Conservation (phyloP, 2,329 filamentous ascomycete genomes). For the Fusarium nematophilum region DNA sequence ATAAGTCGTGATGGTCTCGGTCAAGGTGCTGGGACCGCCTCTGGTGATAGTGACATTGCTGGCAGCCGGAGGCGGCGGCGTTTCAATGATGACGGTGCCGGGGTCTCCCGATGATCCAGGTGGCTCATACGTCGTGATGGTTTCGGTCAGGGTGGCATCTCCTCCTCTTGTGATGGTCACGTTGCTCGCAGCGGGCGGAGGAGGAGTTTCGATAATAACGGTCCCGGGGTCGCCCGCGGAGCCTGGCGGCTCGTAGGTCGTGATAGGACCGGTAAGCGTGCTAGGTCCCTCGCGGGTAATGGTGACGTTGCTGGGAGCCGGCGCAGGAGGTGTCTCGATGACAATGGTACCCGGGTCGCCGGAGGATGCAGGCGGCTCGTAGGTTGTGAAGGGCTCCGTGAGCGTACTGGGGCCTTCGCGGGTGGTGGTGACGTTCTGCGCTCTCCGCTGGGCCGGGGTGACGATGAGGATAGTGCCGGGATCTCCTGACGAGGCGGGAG, state of each 20-base stretch:
- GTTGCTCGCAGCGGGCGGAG: slow-evolving; percentile 18
- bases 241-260: not conserved
- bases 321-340: not conserved
- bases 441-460: not conserved
- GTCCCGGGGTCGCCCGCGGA: slow-evolving; percentile 14
- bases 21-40: slow-evolving; percentile 1
- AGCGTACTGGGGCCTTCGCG: slow-evolving; percentile 3
- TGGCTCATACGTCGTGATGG: slow-evolving; percentile 10
- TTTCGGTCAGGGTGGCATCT: slow-evolving; percentile 10
- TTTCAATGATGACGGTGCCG: slow-evolving; percentile 8
- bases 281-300: not conserved
- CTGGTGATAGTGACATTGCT: slow-evolving; percentile 17
- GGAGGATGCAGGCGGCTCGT: not conserved
- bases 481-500: slow-evolving; percentile 5
- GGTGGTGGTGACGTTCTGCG: slow-evolving; percentile 8
- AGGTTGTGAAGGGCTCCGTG: slow-evolving; percentile 6
- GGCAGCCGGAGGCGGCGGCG: not conserved
- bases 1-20: slow-evolving; percentile 8
- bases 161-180: slow-evolving; percentile 18
- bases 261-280: not conserved
- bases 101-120: slow-evolving; percentile 11
- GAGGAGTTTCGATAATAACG: slow-evolving; percentile 20
- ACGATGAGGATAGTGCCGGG: slow-evolving; percentile 12
- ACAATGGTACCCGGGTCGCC: slow-evolving; percentile 17
- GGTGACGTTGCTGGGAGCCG: slow-evolving; percentile 4